Evolutionary conservation across 2,329 filamentous ascomycete genomes (phyloP).

Genomic region (Fusarium circinatum): DNA sequence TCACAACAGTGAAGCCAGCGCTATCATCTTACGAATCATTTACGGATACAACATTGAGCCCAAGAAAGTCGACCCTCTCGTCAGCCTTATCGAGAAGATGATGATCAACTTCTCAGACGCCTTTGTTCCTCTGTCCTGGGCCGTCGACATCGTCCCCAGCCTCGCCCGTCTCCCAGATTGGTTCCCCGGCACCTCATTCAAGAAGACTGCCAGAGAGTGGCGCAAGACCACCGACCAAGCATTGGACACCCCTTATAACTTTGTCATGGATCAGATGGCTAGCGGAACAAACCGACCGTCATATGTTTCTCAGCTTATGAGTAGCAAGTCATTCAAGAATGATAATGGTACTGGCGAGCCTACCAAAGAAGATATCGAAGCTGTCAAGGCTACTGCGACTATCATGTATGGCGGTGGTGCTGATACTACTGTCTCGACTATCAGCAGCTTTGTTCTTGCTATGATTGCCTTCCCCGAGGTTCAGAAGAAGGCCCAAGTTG

Average conservation of each 20-base stretch:
- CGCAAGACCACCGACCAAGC: constrained; percentile 25
- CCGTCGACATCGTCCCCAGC: constrained; percentile 47
- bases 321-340: constrained; percentile 26
- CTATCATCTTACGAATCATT: constrained; percentile 43
- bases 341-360: neutral
- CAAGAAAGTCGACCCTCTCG: constrained; percentile 44
- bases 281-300: constrained; percentile 30
- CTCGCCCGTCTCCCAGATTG: constrained; percentile 46
- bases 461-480: constrained; percentile 40
- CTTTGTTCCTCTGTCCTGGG: constrained; percentile 46
- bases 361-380: constrained; percentile 34
- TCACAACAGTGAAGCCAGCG: constrained; percentile 40
- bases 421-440: constrained; percentile 44
- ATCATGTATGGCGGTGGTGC: constrained; percentile 46
- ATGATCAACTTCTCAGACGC: constrained; percentile 45
- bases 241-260: constrained; percentile 44
- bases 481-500: constrained; percentile 41
- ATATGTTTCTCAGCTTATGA: constrained; percentile 43
- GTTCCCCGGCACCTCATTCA: constrained; percentile 47
- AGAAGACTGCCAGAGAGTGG: constrained; percentile 45
- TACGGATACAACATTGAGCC: constrained; percentile 50
- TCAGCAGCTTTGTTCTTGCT: constrained; percentile 41
- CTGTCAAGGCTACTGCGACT: constrained; percentile 40
- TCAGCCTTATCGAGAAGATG: constrained; percentile 44
- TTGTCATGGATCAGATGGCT: constrained; percentile 45